Evolutionary conservation across 108 stramenopile genomes (phyloP), one percentile per base, ranked within the genome.

Genomic region (Nitzschia sp.): DNA sequence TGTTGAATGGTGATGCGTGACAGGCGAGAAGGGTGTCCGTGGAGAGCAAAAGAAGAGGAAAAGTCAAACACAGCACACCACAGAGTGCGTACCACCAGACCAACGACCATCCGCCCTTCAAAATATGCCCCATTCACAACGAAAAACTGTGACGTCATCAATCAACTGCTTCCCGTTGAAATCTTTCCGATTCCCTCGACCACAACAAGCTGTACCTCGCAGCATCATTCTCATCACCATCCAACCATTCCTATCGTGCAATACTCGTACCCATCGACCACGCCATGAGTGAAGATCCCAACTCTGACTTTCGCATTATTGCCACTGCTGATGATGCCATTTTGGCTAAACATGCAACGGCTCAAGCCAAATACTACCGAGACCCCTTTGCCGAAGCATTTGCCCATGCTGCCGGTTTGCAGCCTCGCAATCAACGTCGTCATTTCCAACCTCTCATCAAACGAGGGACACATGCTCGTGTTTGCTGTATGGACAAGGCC

Each of bases 391-490:
- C 89, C 10, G 76, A 73, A 20, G 64, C 81, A 8, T 78, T 93
- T 73, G 53, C 76, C 34, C 51, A 56, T 10, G 50, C 53, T 21
- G 41, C 66, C 17, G 46, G 15, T 10, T 19, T 44, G 12, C 50
- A 40, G 14, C 0, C 25, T 52, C 67, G 17, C 41, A 9, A 40
- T 37, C 41, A 61, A 69, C 65, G 44, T 42, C 72, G 72, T 51
- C 70, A 70, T 14, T 24, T 74, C 22, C 86, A 94, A 56, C 90
- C 90, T 8, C 83, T 94, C 38, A 91, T 94, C 60, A 81, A 91
- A 60, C 75, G 83, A 53, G 93, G 93, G 8, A 92, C 90, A 5
- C 87, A 91, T 81, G 93, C 93, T 40, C 77, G 93, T 15, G 90
- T 91, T 0, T 74, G 76, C 52, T 87, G 83, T 26, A 80, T 94